Evolutionary conservation across 2,329 filamentous ascomycete species (phyloP).

Genomic region (Fusarium domesticum): DNA sequence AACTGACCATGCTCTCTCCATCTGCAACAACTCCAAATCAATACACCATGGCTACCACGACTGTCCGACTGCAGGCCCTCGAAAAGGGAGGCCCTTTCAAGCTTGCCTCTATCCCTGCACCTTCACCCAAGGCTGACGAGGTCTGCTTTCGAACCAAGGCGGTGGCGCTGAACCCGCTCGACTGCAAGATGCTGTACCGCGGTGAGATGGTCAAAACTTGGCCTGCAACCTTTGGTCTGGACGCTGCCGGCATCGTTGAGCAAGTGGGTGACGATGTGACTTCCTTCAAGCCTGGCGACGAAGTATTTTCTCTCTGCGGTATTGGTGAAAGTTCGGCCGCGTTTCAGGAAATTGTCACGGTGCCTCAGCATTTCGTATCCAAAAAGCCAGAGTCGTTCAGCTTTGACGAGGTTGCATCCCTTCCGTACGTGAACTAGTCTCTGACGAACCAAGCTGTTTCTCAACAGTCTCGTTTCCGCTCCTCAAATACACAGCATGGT

Average conservation of each 20-base stretch:
- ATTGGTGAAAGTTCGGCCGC: constrained; percentile 18
- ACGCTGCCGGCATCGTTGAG: constrained; percentile 24
- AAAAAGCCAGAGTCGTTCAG: constrained; percentile 12
- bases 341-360: constrained; percentile 21
- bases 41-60: constrained; percentile 9
- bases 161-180: constrained; percentile 23
- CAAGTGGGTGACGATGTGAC: constrained; percentile 20
- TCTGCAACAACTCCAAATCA: neutral
- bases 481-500: neutral
- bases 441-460: no score
- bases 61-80: constrained; percentile 17
- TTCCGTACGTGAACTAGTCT: constrained; percentile 15
- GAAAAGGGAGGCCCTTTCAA: constrained; percentile 16
- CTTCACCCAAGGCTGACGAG: constrained; percentile 11
- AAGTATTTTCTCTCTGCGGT: constrained; percentile 33
- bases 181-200: constrained; percentile 20
- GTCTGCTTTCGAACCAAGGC: constrained; percentile 21
- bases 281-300: constrained; percentile 35
- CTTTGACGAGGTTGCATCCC: constrained; percentile 17
- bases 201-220: constrained; percentile 18
- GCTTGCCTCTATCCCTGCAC: constrained; percentile 13
- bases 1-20: neutral
- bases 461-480: neutral
- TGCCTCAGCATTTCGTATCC: constrained; percentile 20
- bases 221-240: constrained; percentile 20